A percentile compares a stretch with the other conserved stretches of the same genome.
phyloP scores from a whole-genome alignment of 257 asterid genomes.

The Gynochthodes officinalis region DNA sequence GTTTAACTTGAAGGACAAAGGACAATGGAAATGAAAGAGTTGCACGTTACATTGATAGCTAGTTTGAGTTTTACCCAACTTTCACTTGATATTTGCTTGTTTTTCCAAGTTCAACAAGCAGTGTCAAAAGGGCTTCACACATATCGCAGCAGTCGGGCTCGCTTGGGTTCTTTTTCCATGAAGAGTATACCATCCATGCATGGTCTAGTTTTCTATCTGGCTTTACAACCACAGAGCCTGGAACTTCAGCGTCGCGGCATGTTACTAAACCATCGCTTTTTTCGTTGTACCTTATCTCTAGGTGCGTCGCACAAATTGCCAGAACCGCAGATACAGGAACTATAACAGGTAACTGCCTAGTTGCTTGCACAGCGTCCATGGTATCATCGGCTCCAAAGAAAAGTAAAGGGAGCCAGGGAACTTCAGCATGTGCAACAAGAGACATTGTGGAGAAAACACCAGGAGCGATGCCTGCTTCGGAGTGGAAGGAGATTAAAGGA shows the following conservation, averaged over 20 bases:
- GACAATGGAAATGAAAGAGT: not conserved
- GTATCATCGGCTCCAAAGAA: slow-evolving; percentile 31
- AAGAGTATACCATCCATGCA: slow-evolving; percentile 88
- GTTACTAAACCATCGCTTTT: slow-evolving; percentile 96
- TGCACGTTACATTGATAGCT: slow-evolving; percentile 8
- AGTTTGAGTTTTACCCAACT: slow-evolving; percentile 4
- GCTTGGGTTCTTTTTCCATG: slow-evolving; percentile 55
- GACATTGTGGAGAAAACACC: slow-evolving; percentile 74
- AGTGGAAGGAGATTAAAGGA: slow-evolving; percentile 77
- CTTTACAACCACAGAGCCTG: slow-evolving; percentile 80
- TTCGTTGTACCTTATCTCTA: slow-evolving; percentile 80
- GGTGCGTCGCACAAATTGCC: slow-evolving; percentile 73
- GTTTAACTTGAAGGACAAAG: not conserved
- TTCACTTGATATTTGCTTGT: slow-evolving; percentile 20
- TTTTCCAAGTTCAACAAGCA: slow-evolving; percentile 64
- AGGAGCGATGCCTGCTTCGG: slow-evolving; percentile 67
- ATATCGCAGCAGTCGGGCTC: slow-evolving; percentile 68
- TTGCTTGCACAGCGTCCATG: slow-evolving; percentile 36
- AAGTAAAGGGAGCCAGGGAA: slow-evolving; percentile 62
- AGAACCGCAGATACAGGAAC: slow-evolving; percentile 77
- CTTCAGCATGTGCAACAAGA: slow-evolving; percentile 84
- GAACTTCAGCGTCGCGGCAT: slow-evolving; percentile 94
- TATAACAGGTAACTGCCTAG: slow-evolving; percentile 62
- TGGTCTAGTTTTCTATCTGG: slow-evolving; percentile 79
- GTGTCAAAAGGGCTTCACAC: slow-evolving; percentile 82